These are phyloP conservation scores for Avena sativa DNA, from an alignment of 176 grass and related monocot genomes.

Conservation along the genomic window DNA sequence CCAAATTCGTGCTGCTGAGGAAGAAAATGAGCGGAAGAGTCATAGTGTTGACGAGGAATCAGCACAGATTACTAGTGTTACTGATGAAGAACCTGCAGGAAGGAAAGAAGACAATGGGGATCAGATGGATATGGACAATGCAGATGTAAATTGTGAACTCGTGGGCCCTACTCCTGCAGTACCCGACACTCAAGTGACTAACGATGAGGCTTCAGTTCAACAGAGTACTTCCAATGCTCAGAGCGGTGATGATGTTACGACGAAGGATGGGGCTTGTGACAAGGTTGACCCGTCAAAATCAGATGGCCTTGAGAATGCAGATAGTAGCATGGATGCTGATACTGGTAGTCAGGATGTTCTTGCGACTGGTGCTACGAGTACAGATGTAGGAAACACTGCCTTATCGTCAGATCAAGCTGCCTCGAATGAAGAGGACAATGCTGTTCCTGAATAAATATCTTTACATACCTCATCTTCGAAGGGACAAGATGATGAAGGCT, in stretches of 20 bases:
- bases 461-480: neutral
- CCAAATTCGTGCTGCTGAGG: neutral
- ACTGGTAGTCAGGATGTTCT: neutral
- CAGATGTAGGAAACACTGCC: neutral
- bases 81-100: constrained; percentile 25
- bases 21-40: constrained; percentile 35
- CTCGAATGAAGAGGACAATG: neutral
- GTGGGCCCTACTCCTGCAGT: constrained; percentile 43
- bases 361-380: neutral
- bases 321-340: neutral
- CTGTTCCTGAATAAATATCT: constrained; percentile 23
- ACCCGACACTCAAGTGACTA: constrained; percentile 14
- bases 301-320: neutral
- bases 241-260: neutral
- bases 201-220: neutral
- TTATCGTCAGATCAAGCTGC: constrained; percentile 22
- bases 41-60: constrained; percentile 2
- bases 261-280: neutral
- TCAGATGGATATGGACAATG: constrained; percentile 40
- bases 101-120: constrained; percentile 15
- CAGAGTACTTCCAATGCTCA: neutral
- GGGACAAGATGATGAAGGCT: neutral
- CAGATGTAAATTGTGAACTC: constrained; percentile 5
- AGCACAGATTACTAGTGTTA: neutral
- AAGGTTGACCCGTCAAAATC: neutral